Evolutionary conservation across 2,329 filamentous ascomycete species (phyloP).

Genomic region (Colletotrichum zoysiae): DNA sequence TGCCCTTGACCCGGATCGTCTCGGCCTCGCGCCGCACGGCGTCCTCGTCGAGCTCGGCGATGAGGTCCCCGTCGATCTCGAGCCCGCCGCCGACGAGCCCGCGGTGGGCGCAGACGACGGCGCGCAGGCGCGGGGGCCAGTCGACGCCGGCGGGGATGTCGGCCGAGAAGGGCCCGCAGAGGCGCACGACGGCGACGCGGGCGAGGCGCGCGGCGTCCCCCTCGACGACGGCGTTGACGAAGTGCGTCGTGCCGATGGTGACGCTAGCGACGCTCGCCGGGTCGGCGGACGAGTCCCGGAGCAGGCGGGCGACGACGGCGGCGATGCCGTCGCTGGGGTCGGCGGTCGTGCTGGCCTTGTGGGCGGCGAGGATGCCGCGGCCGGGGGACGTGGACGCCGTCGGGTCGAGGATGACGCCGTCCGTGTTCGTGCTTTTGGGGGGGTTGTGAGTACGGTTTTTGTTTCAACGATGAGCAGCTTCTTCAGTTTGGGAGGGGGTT

Average conservation of each 20-base stretch:
- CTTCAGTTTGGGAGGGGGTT: background rate
- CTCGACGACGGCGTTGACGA: slow-evolving; percentile 70
- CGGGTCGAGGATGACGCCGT: slow-evolving; percentile 64
- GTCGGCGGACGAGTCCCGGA: slow-evolving; percentile 50
- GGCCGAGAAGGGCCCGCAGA: slow-evolving; percentile 66
- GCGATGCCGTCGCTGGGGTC: slow-evolving; percentile 62
- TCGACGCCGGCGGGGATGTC: slow-evolving; percentile 63
- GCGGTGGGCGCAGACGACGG: slow-evolving; percentile 60
- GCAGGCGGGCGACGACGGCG: slow-evolving; percentile 57
- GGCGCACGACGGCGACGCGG: slow-evolving; percentile 65
- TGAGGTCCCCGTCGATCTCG: slow-evolving; percentile 63
- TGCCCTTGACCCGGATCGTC: slow-evolving; percentile 58
- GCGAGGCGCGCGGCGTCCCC: slow-evolving; percentile 61
- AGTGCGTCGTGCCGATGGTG: slow-evolving; percentile 68
- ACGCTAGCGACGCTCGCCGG: slow-evolving; percentile 59
- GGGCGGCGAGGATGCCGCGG: slow-evolving; percentile 61
- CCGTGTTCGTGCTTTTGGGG: slow-evolving; percentile 61
- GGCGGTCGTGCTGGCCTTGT: slow-evolving; percentile 59
- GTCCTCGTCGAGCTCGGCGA: slow-evolving; percentile 60
- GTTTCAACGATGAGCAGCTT: background rate
- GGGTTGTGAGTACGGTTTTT: background rate
- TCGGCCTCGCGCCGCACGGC: slow-evolving; percentile 56
- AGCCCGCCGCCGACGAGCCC: slow-evolving; percentile 62
- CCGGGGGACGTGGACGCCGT: slow-evolving; percentile 48
- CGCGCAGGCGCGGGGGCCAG: slow-evolving; percentile 63